phyloP scores from a whole-genome alignment of 2,329 filamentous ascomycete species.

The Polychaeton citri region DNA sequence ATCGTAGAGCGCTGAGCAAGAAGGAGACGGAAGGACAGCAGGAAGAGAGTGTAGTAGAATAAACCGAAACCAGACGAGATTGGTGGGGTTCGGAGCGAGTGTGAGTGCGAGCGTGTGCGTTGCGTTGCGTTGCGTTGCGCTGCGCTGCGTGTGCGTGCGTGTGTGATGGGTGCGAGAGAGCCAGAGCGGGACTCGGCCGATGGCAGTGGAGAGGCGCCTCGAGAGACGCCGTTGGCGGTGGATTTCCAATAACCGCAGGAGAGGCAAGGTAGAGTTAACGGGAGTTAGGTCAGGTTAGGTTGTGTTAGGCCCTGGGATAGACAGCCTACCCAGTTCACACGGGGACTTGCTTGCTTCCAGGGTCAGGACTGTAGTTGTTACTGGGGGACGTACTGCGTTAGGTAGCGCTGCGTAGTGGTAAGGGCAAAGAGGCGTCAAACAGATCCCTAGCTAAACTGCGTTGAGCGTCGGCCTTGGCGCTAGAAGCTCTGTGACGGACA shows the following conservation, averaged over 20 bases:
- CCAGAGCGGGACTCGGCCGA: background rate
- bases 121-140: too few relatives aligned
- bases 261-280: background rate
- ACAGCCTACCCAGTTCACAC: too few relatives aligned
- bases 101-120: background rate
- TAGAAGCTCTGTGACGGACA: background rate
- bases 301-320: too few relatives aligned
- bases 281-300: background rate
- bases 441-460: too few relatives aligned
- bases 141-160: background rate
- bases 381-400: too few relatives aligned
- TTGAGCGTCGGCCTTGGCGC: background rate
- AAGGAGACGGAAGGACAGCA: background rate
- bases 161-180: background rate
- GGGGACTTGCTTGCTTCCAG: too few relatives aligned
- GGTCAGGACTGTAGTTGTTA: too few relatives aligned
- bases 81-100: background rate
- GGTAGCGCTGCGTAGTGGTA: too few relatives aligned
- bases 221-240: too few relatives aligned
- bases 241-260: too few relatives aligned
- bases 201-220: too few relatives aligned
- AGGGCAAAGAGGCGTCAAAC: too few relatives aligned
- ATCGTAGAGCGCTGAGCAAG: background rate
- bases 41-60: background rate
- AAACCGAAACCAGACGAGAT: background rate